Base-by-base conservation (phyloP, 352 stramenopile species). In the Phytophthora litchii region DNA sequence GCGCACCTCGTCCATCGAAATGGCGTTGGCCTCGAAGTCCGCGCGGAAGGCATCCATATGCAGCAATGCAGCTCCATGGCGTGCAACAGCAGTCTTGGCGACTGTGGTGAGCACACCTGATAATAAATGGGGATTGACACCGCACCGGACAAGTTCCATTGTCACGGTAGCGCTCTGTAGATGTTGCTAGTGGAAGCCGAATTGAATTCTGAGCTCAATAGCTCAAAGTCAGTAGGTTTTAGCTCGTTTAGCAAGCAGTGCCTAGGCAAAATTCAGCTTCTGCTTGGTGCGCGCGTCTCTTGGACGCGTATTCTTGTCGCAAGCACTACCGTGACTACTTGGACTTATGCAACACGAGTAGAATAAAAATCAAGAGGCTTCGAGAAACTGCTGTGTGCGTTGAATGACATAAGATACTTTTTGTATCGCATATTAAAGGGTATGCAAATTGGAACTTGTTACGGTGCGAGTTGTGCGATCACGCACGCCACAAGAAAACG, bases 1-100 rank as follows among this genome's bases (percentile, higher is more conserved):
- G 14, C 64, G 67, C 47, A 91, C 80, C 63, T 88, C 66, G 19
- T 83, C 68, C 77, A 89, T 86, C 4, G 64, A 64, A 45, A 89
- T 86, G 50, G 57, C 48, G 49, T 8, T 36, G 40, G 38, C 23
- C 48, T 65, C 57, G 32, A 59, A 65, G 48, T 65, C 48, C 1
- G 57, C 14, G 9, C 44, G 29, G 50, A 65, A 60, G 38, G 57
- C 48, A 49, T 45, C 25, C 57, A 65, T 60, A 41, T 65, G 57
- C 25, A 65, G 40, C 23, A 60, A 41, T 9, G 48, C 46, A 13
- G 40, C 36, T 16, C 57, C 48, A 19, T 65, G 49, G 17, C 57
- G 57, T 4, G 57, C 48, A 27, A 47, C 35, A 34, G 25, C 34
- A 16, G 40, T 38, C 48, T 60, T 65, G 57, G 49, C 57, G 25